Evolutionary conservation across 2,329 filamentous ascomycete species (phyloP).

Genomic region (Colletotrichum sp.): DNA sequence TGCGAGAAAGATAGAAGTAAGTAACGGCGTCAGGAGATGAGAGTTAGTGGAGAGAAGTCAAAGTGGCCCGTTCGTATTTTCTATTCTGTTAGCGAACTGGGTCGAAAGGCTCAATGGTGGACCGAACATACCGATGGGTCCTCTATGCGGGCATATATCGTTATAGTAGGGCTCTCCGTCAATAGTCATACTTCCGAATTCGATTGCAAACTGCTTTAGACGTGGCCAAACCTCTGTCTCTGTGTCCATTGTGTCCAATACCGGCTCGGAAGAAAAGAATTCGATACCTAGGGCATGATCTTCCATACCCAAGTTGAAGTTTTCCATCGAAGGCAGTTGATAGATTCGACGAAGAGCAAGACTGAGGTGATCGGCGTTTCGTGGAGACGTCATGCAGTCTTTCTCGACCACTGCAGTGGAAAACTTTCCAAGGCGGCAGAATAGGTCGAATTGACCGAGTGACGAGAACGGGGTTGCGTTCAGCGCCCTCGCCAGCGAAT

Average conservation of each 20-base stretch:
- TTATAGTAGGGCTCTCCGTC: neutral
- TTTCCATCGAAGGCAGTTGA: neutral
- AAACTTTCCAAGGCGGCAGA: neutral
- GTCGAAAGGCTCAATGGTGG: neutral
- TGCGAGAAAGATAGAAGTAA: neutral
- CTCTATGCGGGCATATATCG: neutral
- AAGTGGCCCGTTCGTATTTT: neutral
- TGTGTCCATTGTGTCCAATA: accelerated
- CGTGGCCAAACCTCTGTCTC: neutral
- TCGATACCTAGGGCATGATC: neutral
- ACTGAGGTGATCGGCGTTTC: neutral
- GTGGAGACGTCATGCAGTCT: neutral
- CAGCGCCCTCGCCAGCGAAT: neutral
- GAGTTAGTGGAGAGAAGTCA: neutral
- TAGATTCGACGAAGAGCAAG: neutral
- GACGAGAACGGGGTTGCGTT: neutral
- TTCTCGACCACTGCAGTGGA: neutral
- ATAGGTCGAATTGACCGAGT: neutral
- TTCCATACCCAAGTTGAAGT: neutral
- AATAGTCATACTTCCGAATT: neutral
- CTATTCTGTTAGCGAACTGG: neutral
- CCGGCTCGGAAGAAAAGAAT: neutral
- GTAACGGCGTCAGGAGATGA: neutral
- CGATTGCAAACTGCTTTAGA: accelerated
- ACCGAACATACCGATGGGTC: accelerated